Evolutionary conservation across 192 early-diverging fungal species (phyloP).

Genomic region (Umbelopsis ramanniana): DNA sequence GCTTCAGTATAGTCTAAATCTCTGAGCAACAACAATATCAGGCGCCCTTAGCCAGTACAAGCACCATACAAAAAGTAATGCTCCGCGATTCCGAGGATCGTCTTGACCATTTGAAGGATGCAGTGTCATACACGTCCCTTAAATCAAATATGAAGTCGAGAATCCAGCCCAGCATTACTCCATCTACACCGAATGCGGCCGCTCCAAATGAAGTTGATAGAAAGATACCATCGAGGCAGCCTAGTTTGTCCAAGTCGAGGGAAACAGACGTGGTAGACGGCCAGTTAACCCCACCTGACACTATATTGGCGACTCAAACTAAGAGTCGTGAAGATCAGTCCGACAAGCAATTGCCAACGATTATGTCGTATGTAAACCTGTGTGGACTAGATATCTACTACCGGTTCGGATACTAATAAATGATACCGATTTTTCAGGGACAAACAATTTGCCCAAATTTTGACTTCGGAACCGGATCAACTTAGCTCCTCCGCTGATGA

Average conservation of each 20-base stretch:
- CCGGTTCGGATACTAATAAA: not conserved
- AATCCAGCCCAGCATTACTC: not conserved
- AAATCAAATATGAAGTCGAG: not conserved
- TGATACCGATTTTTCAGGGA: not conserved
- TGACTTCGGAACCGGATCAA: not conserved
- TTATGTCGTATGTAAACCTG: not conserved
- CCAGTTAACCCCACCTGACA: not conserved
- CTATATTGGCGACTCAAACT: not conserved
- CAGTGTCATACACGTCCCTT: not conserved
- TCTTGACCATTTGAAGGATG: not conserved
- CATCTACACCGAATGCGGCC: not conserved
- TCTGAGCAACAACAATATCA: not conserved
- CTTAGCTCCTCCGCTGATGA: not conserved
- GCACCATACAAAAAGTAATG: not conserved
- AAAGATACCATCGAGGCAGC: not conserved
- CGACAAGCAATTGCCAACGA: not conserved
- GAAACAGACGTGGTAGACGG: not conserved
- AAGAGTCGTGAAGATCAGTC: no score
- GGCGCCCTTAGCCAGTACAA: not conserved
- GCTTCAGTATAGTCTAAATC: not conserved
- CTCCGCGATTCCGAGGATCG: not conserved
- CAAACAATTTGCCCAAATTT: not conserved
- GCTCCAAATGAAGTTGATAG: conserved; percentile 13
- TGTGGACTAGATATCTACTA: not conserved
- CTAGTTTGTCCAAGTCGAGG: not conserved